Evolutionary conservation across 2,329 filamentous ascomycete genomes (phyloP), one percentile per base, ranked within the genome.

Genomic region (Trichoderma asperellum): DNA sequence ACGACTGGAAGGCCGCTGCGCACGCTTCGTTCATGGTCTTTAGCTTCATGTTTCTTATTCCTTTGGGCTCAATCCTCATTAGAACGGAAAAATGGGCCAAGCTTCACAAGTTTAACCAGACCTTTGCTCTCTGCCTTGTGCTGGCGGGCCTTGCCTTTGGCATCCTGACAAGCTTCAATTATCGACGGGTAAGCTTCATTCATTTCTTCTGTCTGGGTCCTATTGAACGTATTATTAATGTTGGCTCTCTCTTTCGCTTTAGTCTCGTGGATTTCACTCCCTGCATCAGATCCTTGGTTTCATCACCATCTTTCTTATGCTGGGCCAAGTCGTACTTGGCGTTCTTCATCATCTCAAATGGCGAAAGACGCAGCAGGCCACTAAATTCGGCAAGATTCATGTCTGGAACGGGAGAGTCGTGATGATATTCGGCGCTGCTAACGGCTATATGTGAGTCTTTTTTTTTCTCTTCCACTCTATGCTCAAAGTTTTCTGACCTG

Each of bases 251-350:
- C 35, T 58, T 24, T 18, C 7, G 43, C 29, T 32, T 12, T 53
- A 88, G 85, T 86, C 86, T 21, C 85, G 83, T 61, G 78, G 79
- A 11, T 87, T 88, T 77, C 82, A 81, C 56, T 82, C 82, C 1
- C 77, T 82, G 10, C 88, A 90, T 73, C 88, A 90, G 74, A 81
- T 90, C 61, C 78, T 91, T 68, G 88, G 88, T 10, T 80, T 88
- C 68, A 75, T 89, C 18, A 78, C 88, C 49, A 79, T 87, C 57
- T 77, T 82, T 55, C 81, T 85, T 61, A 77, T 89, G 63, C 75
- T 90, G 18, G 79, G 75, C 5, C 87, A 89, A 73, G 84, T 88
- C 70, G 76, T 79, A 1, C 75, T 90, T 16, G 88, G 88, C 34
- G 80, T 86, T 71, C 72, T 88, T 68, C 86, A 89, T 72, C 88